Percentiles rank a stretch among this genome's conserved stretches.
These are phyloP conservation scores for Populus hybrid DNA, from an alignment of 441 rosid genomes.

Conservation along the genomic window DNA sequence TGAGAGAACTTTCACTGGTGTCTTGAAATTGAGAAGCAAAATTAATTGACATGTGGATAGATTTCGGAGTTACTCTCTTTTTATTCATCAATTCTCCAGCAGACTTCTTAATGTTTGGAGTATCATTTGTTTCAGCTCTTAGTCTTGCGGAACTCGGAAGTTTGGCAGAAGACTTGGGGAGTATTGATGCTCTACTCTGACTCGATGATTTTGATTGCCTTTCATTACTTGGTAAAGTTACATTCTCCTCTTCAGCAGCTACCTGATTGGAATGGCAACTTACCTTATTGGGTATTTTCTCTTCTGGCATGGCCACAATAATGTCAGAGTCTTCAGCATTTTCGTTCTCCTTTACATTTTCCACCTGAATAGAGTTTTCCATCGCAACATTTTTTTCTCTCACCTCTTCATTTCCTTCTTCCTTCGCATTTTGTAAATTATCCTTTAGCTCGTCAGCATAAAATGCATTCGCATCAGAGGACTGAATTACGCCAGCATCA, in stretches of 20 bases:
- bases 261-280: conserved; percentile 33
- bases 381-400: conserved; percentile 16
- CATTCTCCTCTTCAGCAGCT: conserved; percentile 33
- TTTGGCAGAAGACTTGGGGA: conserved; percentile 30
- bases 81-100: conserved; percentile 31
- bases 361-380: conserved; percentile 21
- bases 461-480: conserved; percentile 13
- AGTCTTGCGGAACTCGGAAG: conserved; percentile 32
- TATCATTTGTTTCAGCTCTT: conserved; percentile 27
- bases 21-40: conserved; percentile 33
- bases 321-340: conserved; percentile 14
- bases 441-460: conserved; percentile 14
- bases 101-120: conserved; percentile 23
- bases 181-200: conserved; percentile 30
- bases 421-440: conserved; percentile 14
- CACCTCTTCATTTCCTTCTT: conserved; percentile 21
- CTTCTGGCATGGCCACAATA: conserved; percentile 24
- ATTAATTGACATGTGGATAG: too few species aligned
- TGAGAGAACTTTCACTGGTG: conserved; percentile 29
- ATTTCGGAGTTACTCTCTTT: conserved; percentile 44
- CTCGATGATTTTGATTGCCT: conserved; percentile 35
- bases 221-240: conserved; percentile 35
- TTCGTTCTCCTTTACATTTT: conserved; percentile 27
- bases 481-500: conserved; percentile 22
- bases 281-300: conserved; percentile 43